These are phyloP conservation scores for Phialemoniopsis sp. DNA, from an alignment of 2,329 filamentous ascomycete genomes.

Conservation along the genomic window DNA sequence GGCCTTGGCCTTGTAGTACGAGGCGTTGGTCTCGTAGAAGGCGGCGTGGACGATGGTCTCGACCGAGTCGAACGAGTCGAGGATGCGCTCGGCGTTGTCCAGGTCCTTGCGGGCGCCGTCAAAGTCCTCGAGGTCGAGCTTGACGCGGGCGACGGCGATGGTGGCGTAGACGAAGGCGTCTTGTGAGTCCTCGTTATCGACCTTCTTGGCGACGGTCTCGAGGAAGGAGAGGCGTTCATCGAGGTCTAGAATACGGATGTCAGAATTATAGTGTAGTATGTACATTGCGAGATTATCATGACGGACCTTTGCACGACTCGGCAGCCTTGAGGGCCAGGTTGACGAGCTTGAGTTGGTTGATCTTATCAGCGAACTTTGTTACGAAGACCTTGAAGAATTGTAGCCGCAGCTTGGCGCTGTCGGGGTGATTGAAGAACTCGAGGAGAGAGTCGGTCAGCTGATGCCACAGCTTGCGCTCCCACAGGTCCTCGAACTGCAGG, in stretches of 20 bases:
- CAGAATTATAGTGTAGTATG: too few relatives aligned
- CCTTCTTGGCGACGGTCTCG: constrained; percentile 76
- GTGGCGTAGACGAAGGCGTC: constrained; percentile 94
- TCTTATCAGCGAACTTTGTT: constrained; percentile 94
- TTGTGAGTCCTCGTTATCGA: constrained; percentile 88
- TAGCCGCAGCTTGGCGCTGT: constrained; percentile 80
- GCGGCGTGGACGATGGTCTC: constrained; percentile 93
- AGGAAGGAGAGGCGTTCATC: constrained; percentile 84
- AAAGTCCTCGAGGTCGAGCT: constrained; percentile 73
- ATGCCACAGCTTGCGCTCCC: constrained; percentile 99
- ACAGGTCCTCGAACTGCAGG: constrained; percentile 90
- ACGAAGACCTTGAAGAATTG: constrained; percentile 93
- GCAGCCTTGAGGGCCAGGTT: constrained; percentile 84
- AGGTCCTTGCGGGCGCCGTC: constrained; percentile 84
- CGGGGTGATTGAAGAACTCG: constrained; percentile 79
- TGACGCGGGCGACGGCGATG: constrained; percentile 83
- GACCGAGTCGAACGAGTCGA: constrained; percentile 91
- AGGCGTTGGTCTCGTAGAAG: constrained; percentile 93
- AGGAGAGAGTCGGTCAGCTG: constrained; percentile 89
- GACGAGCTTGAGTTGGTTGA: constrained; percentile 98
- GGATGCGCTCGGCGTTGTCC: constrained; percentile 78
- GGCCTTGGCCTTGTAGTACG: constrained; percentile 89
- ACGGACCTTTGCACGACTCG: constrained; percentile 72
- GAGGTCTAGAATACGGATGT: too few relatives aligned
- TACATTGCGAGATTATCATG: too few relatives aligned